Percentiles rank a stretch among this genome's conserved stretches.
phyloP scores from a whole-genome alignment of 371 early-diverging fungal species.

The Mortierella sp. region DNA sequence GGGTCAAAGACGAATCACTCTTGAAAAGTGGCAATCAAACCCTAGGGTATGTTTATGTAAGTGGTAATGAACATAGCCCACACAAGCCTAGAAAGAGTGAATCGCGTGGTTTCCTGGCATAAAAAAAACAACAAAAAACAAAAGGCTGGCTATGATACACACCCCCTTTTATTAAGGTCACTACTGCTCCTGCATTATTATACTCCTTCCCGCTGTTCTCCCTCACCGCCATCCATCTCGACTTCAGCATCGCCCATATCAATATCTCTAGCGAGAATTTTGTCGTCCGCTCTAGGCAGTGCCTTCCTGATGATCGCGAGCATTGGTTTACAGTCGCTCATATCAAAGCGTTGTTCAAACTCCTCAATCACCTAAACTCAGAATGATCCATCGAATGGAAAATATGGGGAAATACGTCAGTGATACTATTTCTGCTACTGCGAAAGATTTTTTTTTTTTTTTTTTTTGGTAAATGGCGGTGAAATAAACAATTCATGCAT shows the following conservation, averaged over 20 bases:
- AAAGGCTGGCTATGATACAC: neutral
- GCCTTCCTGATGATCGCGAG: constrained; percentile 22
- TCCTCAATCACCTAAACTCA: constrained; percentile 46
- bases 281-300: constrained; percentile 42
- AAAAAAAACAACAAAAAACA: no score
- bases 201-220: constrained; percentile 13
- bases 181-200: neutral
- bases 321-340: constrained; percentile 29
- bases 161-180: neutral
- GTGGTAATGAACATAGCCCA: neutral
- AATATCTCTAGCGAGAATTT: neutral
- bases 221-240: constrained; percentile 12
- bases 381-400: neutral
- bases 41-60: constrained; percentile 1
- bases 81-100: no score
- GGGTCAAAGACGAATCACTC: constrained; percentile 2
- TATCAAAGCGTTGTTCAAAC: constrained; percentile 43
- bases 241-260: constrained; percentile 14
- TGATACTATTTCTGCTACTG: neutral
- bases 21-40: neutral
- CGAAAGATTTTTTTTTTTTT: neutral
- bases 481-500: neutral
- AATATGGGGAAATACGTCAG: neutral
- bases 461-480: neutral
- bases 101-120: no score